Evolutionary conservation across 441 rosid genomes (phyloP).

Genomic region (Gossypium davidsonii): DNA sequence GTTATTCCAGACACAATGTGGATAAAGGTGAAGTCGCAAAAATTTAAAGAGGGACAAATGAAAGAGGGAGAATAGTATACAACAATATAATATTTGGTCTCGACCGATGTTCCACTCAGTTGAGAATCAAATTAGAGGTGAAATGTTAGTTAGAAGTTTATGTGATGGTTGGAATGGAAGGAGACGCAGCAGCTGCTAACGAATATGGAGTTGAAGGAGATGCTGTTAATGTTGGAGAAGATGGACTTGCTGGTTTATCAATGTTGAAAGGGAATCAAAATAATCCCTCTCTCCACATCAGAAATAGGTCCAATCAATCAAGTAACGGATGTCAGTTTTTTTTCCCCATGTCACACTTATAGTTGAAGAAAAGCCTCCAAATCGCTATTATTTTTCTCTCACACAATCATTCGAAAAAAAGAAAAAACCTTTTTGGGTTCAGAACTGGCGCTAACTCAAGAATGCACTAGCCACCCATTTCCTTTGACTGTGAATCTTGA

Average conservation of each 20-base stretch:
- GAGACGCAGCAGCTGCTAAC: background rate
- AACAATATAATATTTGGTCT: background rate
- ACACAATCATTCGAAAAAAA: too few species aligned
- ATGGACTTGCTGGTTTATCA: background rate
- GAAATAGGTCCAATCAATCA: background rate
- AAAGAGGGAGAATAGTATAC: background rate
- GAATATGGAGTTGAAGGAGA: background rate
- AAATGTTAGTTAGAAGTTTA: background rate
- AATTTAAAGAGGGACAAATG: background rate
- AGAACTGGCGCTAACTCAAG: background rate
- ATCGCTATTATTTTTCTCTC: background rate
- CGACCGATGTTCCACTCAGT: background rate
- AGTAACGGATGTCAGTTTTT: background rate
- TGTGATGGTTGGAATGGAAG: background rate
- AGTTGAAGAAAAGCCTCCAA: background rate
- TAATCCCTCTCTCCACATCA: background rate
- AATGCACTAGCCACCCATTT: background rate
- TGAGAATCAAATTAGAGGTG: background rate
- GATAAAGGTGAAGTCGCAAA: background rate
- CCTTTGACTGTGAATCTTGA: background rate
- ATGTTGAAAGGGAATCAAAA: background rate
- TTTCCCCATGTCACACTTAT: background rate
- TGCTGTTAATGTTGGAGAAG: background rate
- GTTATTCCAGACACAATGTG: background rate
- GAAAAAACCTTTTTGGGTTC: background rate